Base-by-base conservation (phyloP, 495 filamentous ascomycete genomes). In the Penicillium goetzii region DNA sequence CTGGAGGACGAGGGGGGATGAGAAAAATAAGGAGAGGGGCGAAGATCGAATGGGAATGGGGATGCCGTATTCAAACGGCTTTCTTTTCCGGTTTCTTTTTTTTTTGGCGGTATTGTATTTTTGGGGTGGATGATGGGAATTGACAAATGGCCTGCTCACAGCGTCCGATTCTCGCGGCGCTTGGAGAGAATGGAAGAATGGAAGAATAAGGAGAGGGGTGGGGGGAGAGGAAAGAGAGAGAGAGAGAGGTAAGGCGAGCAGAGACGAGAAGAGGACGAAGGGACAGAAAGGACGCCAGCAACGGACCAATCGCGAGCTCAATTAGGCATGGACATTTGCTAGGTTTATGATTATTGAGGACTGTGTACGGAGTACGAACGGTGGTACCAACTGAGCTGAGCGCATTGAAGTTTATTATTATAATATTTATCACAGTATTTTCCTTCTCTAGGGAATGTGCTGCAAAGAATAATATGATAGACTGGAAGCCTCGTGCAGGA, bases 71-170 rank as follows among this genome's bases (percentile, higher is more conserved):
- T 49, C 58, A 25, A 58, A 58, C 28, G 54, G 59, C 68, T 65
- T 45, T 28, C 25, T 21, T 51, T 30, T 32, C 56, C 11, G 56
- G 17, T 60, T 60, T 69, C 61, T 64, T 59, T 65, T 66, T 67
- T 59, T 53, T 58, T 0, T 19, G 43, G 21, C 9, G 23, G 25
- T 40, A 40, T 40, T 40, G 36, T 17, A 56, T 63, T 58, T 62
- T 65, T 59, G 14, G 26, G 63, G 34, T 17, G 10, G 34, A 36
- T n/a, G 34, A 23, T 10, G n/a, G 51, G 65, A 68, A 69, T 73
- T 70, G 62, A 55, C 60, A 74, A 78, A 72, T 55, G 53, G 67
- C 75, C 77, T 77, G 77, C 75, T 78, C 75, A 78, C 76, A 75
- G 72, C 72, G 73, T 78, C 75, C 78, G 69, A 66, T 75, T 70